Base-by-base conservation (phyloP, 495 filamentous ascomycete genomes). In the Achaetomiella virescens region DNA sequence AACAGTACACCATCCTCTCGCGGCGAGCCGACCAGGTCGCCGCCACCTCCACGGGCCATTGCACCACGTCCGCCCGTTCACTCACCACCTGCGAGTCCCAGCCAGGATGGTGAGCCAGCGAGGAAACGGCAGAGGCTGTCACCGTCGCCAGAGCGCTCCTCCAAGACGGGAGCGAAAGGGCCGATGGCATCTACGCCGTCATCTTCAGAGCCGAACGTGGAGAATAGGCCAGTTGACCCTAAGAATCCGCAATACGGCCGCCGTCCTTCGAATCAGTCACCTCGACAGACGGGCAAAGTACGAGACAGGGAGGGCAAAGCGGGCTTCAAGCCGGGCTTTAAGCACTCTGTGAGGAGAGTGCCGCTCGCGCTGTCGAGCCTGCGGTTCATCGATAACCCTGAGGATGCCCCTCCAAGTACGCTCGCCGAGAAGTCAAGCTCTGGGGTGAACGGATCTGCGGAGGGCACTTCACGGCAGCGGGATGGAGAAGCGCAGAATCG, bases 111-210 rank as follows among this genome's bases (percentile, higher is more conserved):
- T 17, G 57, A 64, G 36, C 57, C 61, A 10, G 15, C 42, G 10
- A 56, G 44, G 35, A 68, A 65, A 20, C 51, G 59, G 31, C 53
- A 24, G 44, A 54, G 44, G 17, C 21, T 57, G 6, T 54, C 64
- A 35, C 33, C 53, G 10, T 18, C 59, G 10, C 15, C 48, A 15
- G 20, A 14, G 12, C 41, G 27, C 20, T 53, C 52, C 7, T 46
- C 45, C 10, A 52, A 59, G 15, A 1, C 51, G 14, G 41, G 17
- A 21, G 15, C 35, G 3, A 54, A 58, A 29, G 58, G 47, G 40
- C 11, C 24, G 17, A 6, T 14, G 2, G 15, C 25, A 2, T 8
- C 44, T 15, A 5, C 42, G 14, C 47, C 27, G 11, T 31, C 43
- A 8, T 20, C 35, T 15, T 6, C 43, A n/a, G 36, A 50, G 0